Evolutionary conservation across 768 basidiomycete species (phyloP).

Genomic region (Tremella yokohamensis): DNA sequence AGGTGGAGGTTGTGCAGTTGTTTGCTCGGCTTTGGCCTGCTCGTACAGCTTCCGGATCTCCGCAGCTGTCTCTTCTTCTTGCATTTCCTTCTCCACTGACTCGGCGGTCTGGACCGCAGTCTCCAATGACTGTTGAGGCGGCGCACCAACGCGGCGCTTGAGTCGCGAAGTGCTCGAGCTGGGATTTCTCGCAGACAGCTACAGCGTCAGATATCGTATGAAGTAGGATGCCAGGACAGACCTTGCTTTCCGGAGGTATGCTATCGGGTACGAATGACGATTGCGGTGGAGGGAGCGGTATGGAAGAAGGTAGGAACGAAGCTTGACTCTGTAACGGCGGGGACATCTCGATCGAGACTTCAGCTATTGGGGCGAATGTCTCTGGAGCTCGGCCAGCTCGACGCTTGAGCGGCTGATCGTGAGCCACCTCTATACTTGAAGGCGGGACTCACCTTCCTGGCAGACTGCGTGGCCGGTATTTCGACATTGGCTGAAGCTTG

Average conservation of each 20-base stretch:
- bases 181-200: not conserved
- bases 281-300: too few relatives aligned
- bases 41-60: slow-evolving; percentile 38
- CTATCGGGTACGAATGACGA: too few relatives aligned
- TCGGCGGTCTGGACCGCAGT: not conserved
- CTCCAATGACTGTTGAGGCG: slow-evolving; percentile 5
- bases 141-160: slow-evolving; percentile 26
- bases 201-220: too few relatives aligned
- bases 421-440: not conserved
- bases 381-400: slow-evolving; percentile 15
- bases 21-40: slow-evolving; percentile 28
- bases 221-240: too few relatives aligned
- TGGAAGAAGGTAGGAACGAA: too few relatives aligned
- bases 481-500: too few relatives aligned
- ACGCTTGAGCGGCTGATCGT: slow-evolving; percentile 23
- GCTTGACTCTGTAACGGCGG: not conserved
- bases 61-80: slow-evolving; percentile 25
- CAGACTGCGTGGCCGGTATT: too few relatives aligned
- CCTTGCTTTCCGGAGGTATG: too few relatives aligned
- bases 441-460: not conserved
- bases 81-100: slow-evolving; percentile 6
- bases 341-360: not conserved
- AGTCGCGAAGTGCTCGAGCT: slow-evolving; percentile 15
- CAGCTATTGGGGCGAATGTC: slow-evolving; percentile 3
- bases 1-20: slow-evolving; percentile 4